Evolutionary conservation across 1,284 basidiomycete genomes (phyloP).

Genomic region (Stereum hirsutum): DNA sequence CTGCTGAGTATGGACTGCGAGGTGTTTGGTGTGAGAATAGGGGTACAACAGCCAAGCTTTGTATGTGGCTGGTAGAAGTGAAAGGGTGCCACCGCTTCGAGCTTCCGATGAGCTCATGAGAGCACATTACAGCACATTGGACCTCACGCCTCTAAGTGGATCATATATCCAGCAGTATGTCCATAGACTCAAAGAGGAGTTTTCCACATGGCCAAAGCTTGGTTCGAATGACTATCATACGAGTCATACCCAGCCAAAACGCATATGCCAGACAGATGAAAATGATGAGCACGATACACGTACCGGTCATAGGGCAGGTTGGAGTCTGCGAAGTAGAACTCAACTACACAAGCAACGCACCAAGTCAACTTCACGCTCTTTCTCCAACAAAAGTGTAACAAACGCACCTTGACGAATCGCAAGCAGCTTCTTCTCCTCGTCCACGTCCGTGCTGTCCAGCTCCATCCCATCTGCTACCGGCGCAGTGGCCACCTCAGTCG

Average conservation of each 20-base stretch:
- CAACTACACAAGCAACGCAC: constrained; percentile 44
- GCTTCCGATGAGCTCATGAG: no score
- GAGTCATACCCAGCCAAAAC: not conserved
- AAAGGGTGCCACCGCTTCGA: not conserved
- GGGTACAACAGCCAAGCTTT: not conserved
- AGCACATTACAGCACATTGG: no score
- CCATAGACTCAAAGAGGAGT: not conserved
- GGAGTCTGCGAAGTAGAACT: constrained; percentile 96
- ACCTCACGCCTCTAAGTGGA: no score
- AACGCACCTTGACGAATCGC: constrained; percentile 11
- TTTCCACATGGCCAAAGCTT: not conserved
- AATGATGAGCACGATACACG: constrained; percentile 14
- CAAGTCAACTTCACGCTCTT: not conserved
- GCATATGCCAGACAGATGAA: not conserved
- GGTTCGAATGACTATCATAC: not conserved
- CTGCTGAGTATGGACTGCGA: not conserved
- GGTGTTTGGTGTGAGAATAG: no score
- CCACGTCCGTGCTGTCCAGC: no score
- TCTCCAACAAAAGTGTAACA: not conserved
- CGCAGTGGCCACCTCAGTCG: no score
- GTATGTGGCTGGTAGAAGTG: not conserved
- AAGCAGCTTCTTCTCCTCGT: constrained; percentile 9
- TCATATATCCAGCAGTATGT: not conserved
- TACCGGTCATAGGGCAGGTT: constrained; percentile 95
- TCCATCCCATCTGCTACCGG: no score